Evolutionary conservation across 352 stramenopile genomes (phyloP).

Genomic region (Achlya hypogyna): DNA sequence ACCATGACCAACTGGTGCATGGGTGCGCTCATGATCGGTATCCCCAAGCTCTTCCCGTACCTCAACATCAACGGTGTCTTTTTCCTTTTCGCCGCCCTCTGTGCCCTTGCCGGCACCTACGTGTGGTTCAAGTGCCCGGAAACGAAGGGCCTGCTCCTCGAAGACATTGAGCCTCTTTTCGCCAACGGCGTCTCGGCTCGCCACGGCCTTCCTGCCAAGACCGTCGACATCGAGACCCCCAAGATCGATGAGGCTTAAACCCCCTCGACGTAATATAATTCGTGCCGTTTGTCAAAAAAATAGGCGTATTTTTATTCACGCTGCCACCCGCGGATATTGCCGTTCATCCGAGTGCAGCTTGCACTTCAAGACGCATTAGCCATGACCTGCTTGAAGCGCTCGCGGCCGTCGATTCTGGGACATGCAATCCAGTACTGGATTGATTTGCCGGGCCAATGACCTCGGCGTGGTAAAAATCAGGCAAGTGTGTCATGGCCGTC

Average conservation of each 20-base stretch:
- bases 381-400: no score
- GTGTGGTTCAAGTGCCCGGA: constrained; percentile 43
- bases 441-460: no score
- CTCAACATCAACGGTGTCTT: constrained; percentile 42
- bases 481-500: no score
- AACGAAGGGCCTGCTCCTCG: constrained; percentile 39
- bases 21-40: constrained; percentile 29
- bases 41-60: constrained; percentile 42
- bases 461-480: no score
- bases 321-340: no score
- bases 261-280: no score
- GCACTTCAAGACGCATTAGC: no score
- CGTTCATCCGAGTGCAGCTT: no score
- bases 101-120: constrained; percentile 32
- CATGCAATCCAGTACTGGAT: no score
- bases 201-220: not conserved
- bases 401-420: no score
- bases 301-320: no score
- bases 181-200: constrained; percentile 12
- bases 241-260: not conserved
- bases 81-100: constrained; percentile 38
- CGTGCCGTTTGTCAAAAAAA: no score
- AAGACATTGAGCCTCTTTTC: constrained; percentile 53
- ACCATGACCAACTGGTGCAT: constrained; percentile 34
- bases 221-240: not conserved